Base-by-base conservation (phyloP, 2,329 filamentous ascomycete genomes). In the Monosporascus cannonballus region DNA sequence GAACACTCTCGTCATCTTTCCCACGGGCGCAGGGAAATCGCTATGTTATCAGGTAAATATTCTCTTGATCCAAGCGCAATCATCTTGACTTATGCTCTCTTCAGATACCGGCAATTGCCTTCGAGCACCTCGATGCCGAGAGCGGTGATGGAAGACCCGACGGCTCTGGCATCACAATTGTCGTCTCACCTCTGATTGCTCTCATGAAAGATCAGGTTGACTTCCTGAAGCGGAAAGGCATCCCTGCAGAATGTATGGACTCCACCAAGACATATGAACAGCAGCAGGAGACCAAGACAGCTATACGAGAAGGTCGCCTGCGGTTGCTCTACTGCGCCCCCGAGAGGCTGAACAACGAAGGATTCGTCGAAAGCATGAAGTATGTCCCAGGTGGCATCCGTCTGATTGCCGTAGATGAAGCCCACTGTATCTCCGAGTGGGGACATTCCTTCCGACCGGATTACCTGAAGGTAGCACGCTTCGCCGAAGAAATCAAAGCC, bases 201-300 rank as follows among this genome's bases (percentile, higher is more conserved):
- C 60, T 83, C 50, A 83, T 83, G 79, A 83, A 83, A 59, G 80
- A 84, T 55, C 81, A 84, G 57, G 78, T 81, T 0, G 80, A 84
- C 56, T 74, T 76, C 1, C 68, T 84, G 20, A 68, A 72, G 47
- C 69, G 69, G 9, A 71, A 73, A 27, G 75, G 75, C 1, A 74
- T 84, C 9, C 60, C 73, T 9, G 81, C 80, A 8, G 80, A 79
- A 2, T 76, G 74, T 6, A 67, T 83, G 11, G 79, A 84, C 59
- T 84, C 80, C 0, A 79, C 74, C 4, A 83, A 81, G 58, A 73
- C 73, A 0, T 73, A 71, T 51, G 72, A 80, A 4, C 70, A 77
- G 49, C 62, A 77, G 9, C 69, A 71, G 45, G 50, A 63, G 1
- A 72, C 72, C 48, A 70, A 67, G 38, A 57, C 62, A 9, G 64